Base-by-base conservation (phyloP, 2,329 filamentous ascomycete genomes). In the Aschersonia sp. region DNA sequence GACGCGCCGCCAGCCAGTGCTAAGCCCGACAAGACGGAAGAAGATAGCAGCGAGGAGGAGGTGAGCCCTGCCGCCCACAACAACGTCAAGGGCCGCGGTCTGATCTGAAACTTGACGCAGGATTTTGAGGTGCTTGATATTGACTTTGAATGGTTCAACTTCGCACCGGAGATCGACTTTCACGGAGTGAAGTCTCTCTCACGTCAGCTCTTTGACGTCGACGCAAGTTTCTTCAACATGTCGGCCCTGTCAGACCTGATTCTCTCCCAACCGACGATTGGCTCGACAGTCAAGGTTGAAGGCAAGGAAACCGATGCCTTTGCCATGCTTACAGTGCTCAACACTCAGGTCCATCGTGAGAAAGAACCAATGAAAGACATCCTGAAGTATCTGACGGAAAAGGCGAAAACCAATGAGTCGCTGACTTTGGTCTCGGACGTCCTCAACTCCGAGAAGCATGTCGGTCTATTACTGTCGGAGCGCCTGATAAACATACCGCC, bases 141-240 rank as follows among this genome's bases (percentile, higher is more conserved):
- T 49, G 90, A 97, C 55, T 98, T 98, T 59, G 92, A 98, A 70
- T 97, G 88, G 85, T 98, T 97, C 70, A 94, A 96, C 67, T 94
- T 90, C 52, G 83, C 92, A 57, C 75, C 85, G 2, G 79, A 85
- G 6, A 76, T 94, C 57, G 92, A 98, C 66, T 97, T 97, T 66
- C 90, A 97, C 67, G 92, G 92, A 50, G 78, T 94, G 57, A 96
- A 96, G 65, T 83, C 80, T 8, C 79, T 98, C 6, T 68, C 96
- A 50, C 85, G 90, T 51, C 92, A 98, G 65, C 79, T 98, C 42
- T 82, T 98, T 63, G 92, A 97, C 64, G 79, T 85, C 47, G 92
- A 98, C 67, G 76, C 84, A 44, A 76, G 83, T 51, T 73, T 94
- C 32, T 87, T 96, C 69, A 84, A 97, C 65, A 76, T 96, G 55